Evolutionary conservation across 2,329 filamentous ascomycete species (phyloP), one percentile per base, ranked within the genome.

Genomic region (Hypoxylon sp.): DNA sequence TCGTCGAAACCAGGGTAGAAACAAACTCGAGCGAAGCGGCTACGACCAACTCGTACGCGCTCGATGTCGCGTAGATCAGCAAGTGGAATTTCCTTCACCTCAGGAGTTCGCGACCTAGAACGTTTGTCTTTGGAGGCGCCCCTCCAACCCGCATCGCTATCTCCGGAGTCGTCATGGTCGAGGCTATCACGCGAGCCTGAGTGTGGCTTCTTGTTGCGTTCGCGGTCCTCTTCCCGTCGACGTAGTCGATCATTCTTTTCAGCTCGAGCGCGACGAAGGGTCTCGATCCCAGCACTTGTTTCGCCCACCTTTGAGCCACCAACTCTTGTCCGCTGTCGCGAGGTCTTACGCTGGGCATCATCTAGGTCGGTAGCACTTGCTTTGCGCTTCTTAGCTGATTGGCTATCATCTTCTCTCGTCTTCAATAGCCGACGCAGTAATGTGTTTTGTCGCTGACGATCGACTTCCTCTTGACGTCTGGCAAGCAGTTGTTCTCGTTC

Each of bases 1-100:
- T 92, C 83, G 62, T 97, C 92, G 73, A 99, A 98, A 3, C 91
- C 91, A 10, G 96, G 96, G 73, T 94, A 95, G 82, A 97, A 97
- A 85, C 94, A 98, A 61, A 97, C 92, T 75, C 95, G 90, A 6
- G 92, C 91, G 79, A 99, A 97, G 76, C 94, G 92, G 72, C 88
- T 92, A 69, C 96, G 89, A 54, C 94, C 93, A 65, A 99, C 88
- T 63, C 93, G 89, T 58, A 95, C 89, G 55, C 93, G 89, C 77
- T 98, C 92, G 71, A 95, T 89, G 78, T 98, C 93, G n/a, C 86
- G 87, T 19, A 97, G 83, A 37, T 92, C 89, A 1, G 92, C 89
- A 27, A 90, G 91, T 13, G 89, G 88, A 46, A 90, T 88, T 67
- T 93, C 89, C 70, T 90, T 91, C 32, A 85, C 73, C 57, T 88